Base-by-base conservation (phyloP, 208 protist species). In the Histomonas meleagridis region DNA sequence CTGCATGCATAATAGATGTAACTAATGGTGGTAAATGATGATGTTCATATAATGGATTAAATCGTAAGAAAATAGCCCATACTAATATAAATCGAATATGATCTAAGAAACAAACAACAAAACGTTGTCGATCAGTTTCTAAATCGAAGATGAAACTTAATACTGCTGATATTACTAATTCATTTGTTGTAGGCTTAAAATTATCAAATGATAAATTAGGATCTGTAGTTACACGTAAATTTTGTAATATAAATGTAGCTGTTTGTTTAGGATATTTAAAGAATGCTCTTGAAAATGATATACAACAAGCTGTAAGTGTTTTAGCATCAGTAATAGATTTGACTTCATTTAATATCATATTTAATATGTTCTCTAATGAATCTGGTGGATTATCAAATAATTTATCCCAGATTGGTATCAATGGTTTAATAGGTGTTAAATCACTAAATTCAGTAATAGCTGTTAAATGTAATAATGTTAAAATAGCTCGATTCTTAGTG, bases 361-460 rank as follows among this genome's bases (percentile, higher is more conserved):
- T 14, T 14, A 86, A 55, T 14, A 86, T 43, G 7, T 51, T 18
- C 9, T 55, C 7, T 1, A 32, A 38, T n/a, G 23, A 38, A 10
- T 57, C 16, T 28, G 76, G 5, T 21, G 12, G 14, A 0, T 86
- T 14, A n/a, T 51, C 55, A n/a, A 86, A 86, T 1, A 55, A 28
- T 86, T 1, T 38, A 55, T 86, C 76, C 76, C 76, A 86, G 12
- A 86, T n/a, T 51, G 46, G 46, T 38, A 86, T 48, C 14, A 86
- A 28, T 12, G 76, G 76, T 48, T 86, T 86, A n/a, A 86, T 86
- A 55, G 76, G 76, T 26, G 46, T 86, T n/a, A 86, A 86, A 28
- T 86, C 76, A 9, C 26, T 55, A n/a, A 86, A 86, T 38, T 86
- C 46, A 38, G 76, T 43, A 23, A 86, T 55, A 38, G 76, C 0